phyloP scores from a whole-genome alignment of 495 filamentous ascomycete species.

The Delitschia confertaspora region DNA sequence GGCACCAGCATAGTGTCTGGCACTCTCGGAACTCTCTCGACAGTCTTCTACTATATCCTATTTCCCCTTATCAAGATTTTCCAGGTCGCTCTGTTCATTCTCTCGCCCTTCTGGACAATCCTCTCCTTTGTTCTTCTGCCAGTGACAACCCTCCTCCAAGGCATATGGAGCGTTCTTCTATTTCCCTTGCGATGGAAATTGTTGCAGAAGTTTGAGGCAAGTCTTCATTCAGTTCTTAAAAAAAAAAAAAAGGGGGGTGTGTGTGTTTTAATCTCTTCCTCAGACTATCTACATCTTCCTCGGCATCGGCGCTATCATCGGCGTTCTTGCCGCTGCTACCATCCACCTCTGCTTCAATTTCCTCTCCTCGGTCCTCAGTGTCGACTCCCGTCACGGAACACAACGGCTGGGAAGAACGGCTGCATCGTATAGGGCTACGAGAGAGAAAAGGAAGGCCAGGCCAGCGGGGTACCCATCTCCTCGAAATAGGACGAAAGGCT shows the following conservation, averaged over 20 bases:
- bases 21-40: conserved; percentile 19
- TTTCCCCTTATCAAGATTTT: conserved; percentile 36
- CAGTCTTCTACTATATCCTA: conserved; percentile 33
- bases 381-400: conserved; percentile 12
- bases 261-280: conserved; percentile 19
- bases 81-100: conserved; percentile 32
- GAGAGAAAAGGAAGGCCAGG: conserved; percentile 7
- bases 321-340: conserved; percentile 42
- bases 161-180: conserved; percentile 28
- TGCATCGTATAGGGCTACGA: conserved; percentile 9
- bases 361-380: conserved; percentile 35
- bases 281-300: conserved; percentile 60
- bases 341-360: conserved; percentile 40
- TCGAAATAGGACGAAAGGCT: conserved; percentile 3
- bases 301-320: conserved; percentile 50
- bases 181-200: conserved; percentile 38
- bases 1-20: conserved; percentile 17
- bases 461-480: conserved; percentile 1
- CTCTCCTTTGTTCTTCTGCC: conserved; percentile 33
- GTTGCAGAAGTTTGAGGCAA: conserved; percentile 57
- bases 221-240: background rate
- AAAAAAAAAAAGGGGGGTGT: conserved; percentile 9
- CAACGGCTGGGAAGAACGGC: conserved; percentile 10
- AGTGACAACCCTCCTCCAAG: conserved; percentile 27
- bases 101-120: conserved; percentile 34